A percentile compares a stretch with the other conserved stretches of the same genome.
Conservation (phyloP, 176 grass and related monocot species). For the Elymus sibiricus region DNA sequence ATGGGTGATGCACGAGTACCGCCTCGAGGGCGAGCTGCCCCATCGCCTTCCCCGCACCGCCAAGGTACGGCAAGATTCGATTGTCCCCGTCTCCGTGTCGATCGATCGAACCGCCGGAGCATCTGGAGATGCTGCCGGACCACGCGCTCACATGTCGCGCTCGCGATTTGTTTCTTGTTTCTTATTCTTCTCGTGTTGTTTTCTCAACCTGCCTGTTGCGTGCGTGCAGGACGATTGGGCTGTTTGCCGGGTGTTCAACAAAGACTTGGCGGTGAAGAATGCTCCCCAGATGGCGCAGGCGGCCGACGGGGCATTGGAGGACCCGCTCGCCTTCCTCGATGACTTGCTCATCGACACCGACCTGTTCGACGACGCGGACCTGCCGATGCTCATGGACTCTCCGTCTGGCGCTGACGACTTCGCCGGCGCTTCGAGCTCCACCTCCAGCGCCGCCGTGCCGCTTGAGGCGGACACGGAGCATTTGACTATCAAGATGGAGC, state of each 20-base stretch:
- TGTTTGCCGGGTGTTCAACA: constrained; percentile 69
- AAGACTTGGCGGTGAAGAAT: constrained; percentile 41
- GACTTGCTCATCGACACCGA: constrained; percentile 6
- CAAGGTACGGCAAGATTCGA: constrained; percentile 42
- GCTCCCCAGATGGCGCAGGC: background rate
- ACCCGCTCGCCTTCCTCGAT: background rate
- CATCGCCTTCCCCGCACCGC: constrained; percentile 38
- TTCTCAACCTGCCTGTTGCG: constrained; percentile 14
- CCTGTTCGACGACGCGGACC: background rate
- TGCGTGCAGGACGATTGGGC: constrained; percentile 83
- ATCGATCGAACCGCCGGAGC: background rate
- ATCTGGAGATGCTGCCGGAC: background rate
- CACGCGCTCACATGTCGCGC: constrained; percentile 19
- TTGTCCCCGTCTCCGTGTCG: background rate
- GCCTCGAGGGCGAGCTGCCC: constrained; percentile 65
- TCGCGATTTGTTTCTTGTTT: background rate
- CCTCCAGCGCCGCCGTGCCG: background rate
- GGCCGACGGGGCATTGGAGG: background rate
- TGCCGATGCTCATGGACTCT: constrained; percentile 53
- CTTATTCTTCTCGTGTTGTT: background rate
- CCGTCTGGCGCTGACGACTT: constrained; percentile 5
- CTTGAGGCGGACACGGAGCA: background rate
- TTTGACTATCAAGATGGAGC: constrained; percentile 23
- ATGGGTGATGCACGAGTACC: constrained; percentile 95
- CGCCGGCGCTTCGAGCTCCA: background rate